These are phyloP conservation scores for Dictyostelium purpureum DNA, from an alignment of 78 protist species.

Conservation along the genomic window DNA sequence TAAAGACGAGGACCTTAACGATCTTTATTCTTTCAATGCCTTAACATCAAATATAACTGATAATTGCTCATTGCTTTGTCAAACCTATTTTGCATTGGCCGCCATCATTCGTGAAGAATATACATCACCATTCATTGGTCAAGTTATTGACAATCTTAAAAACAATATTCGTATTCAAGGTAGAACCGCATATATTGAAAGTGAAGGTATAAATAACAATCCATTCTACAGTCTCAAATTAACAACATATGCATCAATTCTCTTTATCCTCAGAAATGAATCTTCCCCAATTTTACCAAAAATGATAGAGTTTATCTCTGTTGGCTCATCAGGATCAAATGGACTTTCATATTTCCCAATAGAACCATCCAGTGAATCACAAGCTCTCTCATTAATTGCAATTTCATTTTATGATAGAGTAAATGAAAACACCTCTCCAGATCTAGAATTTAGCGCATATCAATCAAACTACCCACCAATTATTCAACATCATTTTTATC, in stretches of 20 bases:
- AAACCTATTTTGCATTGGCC: constrained; percentile 49
- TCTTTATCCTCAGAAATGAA: constrained; percentile 4
- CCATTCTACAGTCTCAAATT: not conserved
- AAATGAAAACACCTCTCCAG: constrained; percentile 6
- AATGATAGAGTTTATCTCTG: constrained; percentile 16
- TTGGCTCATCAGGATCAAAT: not conserved
- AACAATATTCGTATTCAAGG: constrained; percentile 47
- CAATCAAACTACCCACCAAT: not conserved
- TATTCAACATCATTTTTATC: not conserved
- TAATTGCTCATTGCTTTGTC: constrained; percentile 51
- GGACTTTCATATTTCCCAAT: not conserved
- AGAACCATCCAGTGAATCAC: constrained; percentile 6
- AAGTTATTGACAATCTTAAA: constrained; percentile 20
- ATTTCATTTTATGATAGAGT: constrained; percentile 31
- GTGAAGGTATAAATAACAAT: not conserved
- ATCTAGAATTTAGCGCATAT: constrained; percentile 1
- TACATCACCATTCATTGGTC: not conserved
- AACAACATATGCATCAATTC: constrained; percentile 24
- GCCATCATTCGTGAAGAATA: constrained; percentile 2
- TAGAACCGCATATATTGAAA: constrained; percentile 44
- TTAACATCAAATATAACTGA: constrained; percentile 43
- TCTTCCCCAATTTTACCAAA: not conserved
- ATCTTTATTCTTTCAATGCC: constrained; percentile 30
- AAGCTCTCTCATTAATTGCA: constrained; percentile 23
- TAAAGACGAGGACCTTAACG: not conserved